Conservation (phyloP, 768 basidiomycete species). For the Podaxis sp. region DNA sequence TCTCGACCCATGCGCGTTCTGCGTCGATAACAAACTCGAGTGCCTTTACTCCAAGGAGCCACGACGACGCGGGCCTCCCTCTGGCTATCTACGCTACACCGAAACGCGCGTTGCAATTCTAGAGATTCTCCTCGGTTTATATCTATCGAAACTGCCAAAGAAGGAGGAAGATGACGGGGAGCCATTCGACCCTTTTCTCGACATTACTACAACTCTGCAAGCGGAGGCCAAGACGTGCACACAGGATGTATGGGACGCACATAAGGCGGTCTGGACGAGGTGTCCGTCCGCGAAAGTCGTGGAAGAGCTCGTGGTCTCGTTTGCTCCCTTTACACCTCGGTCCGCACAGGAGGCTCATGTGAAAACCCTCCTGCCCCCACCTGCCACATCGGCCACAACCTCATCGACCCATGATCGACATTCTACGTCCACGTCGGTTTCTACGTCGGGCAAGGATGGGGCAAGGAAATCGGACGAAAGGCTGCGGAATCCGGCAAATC, state of each 20-base stretch:
- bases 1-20: constrained; percentile 28
- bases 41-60: constrained; percentile 30
- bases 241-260: constrained; percentile 29
- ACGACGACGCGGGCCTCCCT: constrained; percentile 27
- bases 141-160: constrained; percentile 16
- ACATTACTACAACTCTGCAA: constrained; percentile 15
- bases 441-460: background rate
- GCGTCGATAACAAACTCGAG: constrained; percentile 26
- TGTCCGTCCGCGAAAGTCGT: constrained; percentile 21
- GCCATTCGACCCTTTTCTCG: constrained; percentile 16
- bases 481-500: background rate
- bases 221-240: constrained; percentile 23
- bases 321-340: constrained; percentile 26
- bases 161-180: constrained; percentile 3
- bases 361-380: constrained; percentile 23
- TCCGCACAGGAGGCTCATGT: constrained; percentile 18
- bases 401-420: constrained; percentile 7
- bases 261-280: constrained; percentile 23
- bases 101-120: constrained; percentile 27
- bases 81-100: constrained; percentile 27
- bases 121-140: constrained; percentile 27
- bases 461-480: background rate
- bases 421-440: background rate
- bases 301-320: constrained; percentile 22
- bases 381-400: background rate